Evolutionary conservation across 1,139 yeast species (phyloP).

Genomic region (Suhomyces kunorum): DNA sequence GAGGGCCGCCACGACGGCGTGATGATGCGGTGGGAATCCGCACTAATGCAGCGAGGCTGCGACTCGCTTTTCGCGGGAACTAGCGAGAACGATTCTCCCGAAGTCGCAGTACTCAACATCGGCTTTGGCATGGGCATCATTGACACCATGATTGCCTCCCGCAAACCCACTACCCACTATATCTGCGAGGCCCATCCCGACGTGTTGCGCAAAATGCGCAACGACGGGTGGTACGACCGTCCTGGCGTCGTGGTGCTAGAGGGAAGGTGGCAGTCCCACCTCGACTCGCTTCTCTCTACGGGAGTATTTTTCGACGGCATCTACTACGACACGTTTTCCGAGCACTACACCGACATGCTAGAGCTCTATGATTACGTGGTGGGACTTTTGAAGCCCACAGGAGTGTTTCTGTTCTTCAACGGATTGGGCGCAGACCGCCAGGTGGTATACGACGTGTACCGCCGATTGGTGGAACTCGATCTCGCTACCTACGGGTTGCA

Average conservation of each 20-base stretch:
- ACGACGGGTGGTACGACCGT: slow-evolving; percentile 84
- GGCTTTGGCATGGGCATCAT: slow-evolving; percentile 98
- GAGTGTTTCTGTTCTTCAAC: slow-evolving; percentile 85
- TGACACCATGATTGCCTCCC: slow-evolving; percentile 69
- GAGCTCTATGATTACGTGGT: slow-evolving; percentile 80
- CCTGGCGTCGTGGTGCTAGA: slow-evolving; percentile 70
- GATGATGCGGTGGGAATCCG: slow-evolving; percentile 96
- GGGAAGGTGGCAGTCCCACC: slow-evolving; percentile 89
- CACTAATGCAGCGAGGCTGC: slow-evolving; percentile 79
- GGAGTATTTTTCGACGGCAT: slow-evolving; percentile 87
- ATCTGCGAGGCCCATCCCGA: slow-evolving; percentile 96
- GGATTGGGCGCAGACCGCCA: slow-evolving; percentile 96
- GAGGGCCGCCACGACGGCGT: slow-evolving; percentile 81
- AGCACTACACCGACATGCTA: slow-evolving; percentile 80
- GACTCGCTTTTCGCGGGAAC: slow-evolving; percentile 57
- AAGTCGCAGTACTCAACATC: slow-evolving; percentile 66
- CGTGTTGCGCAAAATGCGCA: slow-evolving; percentile 64
- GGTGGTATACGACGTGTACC: slow-evolving; percentile 86
- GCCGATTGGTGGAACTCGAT: slow-evolving; percentile 77
- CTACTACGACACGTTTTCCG: slow-evolving; percentile 92
- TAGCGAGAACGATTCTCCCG: slow-evolving; percentile 25
- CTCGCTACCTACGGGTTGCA: slow-evolving; percentile 74
- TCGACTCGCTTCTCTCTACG: slow-evolving; percentile 61
- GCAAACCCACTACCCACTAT: slow-evolving; percentile 69
- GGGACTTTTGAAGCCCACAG: slow-evolving; percentile 78